These are phyloP conservation scores for Heritiera fomes DNA, from an alignment of 345 rosid species.

Conservation along the genomic window DNA sequence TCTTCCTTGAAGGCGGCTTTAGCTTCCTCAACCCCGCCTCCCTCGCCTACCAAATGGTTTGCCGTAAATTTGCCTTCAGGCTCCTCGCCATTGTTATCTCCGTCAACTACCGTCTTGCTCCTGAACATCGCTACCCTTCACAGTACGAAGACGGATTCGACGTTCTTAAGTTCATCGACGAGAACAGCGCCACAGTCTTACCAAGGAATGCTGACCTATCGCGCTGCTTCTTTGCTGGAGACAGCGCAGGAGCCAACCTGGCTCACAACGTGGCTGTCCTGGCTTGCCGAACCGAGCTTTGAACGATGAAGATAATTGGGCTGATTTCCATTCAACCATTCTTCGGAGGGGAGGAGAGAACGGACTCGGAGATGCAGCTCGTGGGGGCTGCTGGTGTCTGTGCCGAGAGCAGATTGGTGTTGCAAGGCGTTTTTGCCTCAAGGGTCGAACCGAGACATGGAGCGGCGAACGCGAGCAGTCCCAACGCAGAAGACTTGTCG, in stretches of 20 bases:
- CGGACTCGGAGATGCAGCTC: slow-evolving; percentile 59
- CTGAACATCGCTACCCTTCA: slow-evolving; percentile 70
- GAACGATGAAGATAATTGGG: slow-evolving; percentile 40
- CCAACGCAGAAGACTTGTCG: slow-evolving; percentile 45
- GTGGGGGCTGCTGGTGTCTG: slow-evolving; percentile 37
- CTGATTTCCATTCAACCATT: slow-evolving; percentile 70
- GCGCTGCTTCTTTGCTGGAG: slow-evolving; percentile 67
- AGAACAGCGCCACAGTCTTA: slow-evolving; percentile 27
- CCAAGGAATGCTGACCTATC: slow-evolving; percentile 59
- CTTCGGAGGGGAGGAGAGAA: slow-evolving; percentile 78
- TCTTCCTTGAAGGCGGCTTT: slow-evolving; percentile 92
- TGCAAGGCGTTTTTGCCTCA: slow-evolving; percentile 64
- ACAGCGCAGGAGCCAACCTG: slow-evolving; percentile 78
- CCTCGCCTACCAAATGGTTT: slow-evolving; percentile 49
- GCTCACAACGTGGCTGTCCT: slow-evolving; percentile 72
- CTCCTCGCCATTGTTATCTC: slow-evolving; percentile 61
- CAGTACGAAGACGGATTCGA: slow-evolving; percentile 82
- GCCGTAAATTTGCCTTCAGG: slow-evolving; percentile 57
- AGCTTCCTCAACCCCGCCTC: slow-evolving; percentile 54
- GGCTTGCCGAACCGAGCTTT: slow-evolving; percentile 26
- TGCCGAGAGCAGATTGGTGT: slow-evolving; percentile 47
- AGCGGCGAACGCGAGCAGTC: slow-evolving; percentile 50
- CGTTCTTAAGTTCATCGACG: slow-evolving; percentile 53
- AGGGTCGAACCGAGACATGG: slow-evolving; percentile 59
- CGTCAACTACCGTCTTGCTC: slow-evolving; percentile 74